These are phyloP conservation scores for Yamadazyma olivae DNA, from an alignment of 805 yeast species.

Conservation along the genomic window DNA sequence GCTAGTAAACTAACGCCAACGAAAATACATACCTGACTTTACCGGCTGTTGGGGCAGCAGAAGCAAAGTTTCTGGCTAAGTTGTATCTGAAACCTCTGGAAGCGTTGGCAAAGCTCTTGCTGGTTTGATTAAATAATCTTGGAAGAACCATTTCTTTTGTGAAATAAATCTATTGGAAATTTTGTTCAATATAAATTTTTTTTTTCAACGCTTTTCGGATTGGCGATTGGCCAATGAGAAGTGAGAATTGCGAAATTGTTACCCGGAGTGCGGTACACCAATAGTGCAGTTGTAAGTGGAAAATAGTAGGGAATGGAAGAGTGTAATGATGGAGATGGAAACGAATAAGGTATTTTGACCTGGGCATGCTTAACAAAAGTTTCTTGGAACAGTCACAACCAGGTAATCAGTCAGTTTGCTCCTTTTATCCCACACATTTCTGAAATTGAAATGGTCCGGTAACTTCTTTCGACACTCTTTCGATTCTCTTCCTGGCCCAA, in stretches of 20 bases:
- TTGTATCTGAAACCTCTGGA: constrained; percentile 73
- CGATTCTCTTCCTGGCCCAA: too few species aligned
- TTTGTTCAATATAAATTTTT: constrained; percentile 4
- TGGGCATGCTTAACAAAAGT: too few species aligned
- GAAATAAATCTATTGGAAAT: background rate
- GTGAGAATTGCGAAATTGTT: constrained; percentile 1
- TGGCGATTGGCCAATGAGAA: constrained; percentile 13
- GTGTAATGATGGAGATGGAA: too few species aligned
- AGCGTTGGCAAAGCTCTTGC: constrained; percentile 81
- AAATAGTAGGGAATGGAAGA: too few species aligned
- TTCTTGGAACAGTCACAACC: too few species aligned
- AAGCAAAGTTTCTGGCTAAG: constrained; percentile 74
- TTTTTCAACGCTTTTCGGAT: constrained; percentile 12
- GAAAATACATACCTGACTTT: constrained; percentile 78
- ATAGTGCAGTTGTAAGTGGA: background rate
- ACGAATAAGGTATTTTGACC: too few species aligned
- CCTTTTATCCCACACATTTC: too few species aligned
- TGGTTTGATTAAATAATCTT: constrained; percentile 52
- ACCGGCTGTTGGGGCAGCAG: constrained; percentile 75
- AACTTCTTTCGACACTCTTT: too few species aligned
- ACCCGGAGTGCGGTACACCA: constrained; percentile 5
- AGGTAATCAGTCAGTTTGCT: too few species aligned
- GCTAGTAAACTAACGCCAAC: too few species aligned
- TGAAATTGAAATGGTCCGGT: too few species aligned
- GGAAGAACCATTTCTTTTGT: constrained; percentile 49